Evolutionary conservation across 257 asterid genomes (phyloP).

Genomic region (Dorcoceras hygrometricum): DNA sequence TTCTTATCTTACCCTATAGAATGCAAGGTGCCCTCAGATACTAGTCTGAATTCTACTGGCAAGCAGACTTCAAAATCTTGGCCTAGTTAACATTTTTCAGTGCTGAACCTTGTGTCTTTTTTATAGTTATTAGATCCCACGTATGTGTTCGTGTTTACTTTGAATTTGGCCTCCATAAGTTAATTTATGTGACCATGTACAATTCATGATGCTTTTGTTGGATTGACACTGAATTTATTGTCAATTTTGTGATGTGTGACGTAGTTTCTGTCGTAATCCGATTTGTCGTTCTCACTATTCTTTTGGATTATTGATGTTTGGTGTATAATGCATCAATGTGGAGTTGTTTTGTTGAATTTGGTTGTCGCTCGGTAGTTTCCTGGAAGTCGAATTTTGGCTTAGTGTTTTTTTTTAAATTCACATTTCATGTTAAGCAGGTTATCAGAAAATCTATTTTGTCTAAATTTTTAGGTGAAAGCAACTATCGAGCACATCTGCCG

Average conservation of each 20-base stretch:
- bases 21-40: too few relatives aligned
- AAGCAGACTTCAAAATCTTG: neutral
- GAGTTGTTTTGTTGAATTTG: slow-evolving; percentile 3
- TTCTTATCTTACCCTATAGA: too few relatives aligned
- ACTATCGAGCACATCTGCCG: slow-evolving; percentile 77
- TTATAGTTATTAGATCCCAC: neutral
- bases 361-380: neutral
- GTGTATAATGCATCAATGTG: slow-evolving; percentile 15
- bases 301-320: slow-evolving; percentile 5
- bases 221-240: neutral
- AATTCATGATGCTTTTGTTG: neutral
- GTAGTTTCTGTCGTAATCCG: slow-evolving; percentile 3
- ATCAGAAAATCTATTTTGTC: slow-evolving; percentile 21
- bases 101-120: neutral
- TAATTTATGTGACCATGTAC: neutral
- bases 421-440: slow-evolving; percentile 9
- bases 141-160: slow-evolving; percentile 7
- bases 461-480: slow-evolving; percentile 64
- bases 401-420: slow-evolving; percentile 12
- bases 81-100: neutral
- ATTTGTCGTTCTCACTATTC: neutral
- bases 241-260: neutral
- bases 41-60: too few relatives aligned
- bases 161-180: slow-evolving; percentile 1
- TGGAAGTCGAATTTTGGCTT: neutral